phyloP scores from a whole-genome alignment of 805 yeast genomes.

The Metschnikowia baotianmanensis region DNA sequence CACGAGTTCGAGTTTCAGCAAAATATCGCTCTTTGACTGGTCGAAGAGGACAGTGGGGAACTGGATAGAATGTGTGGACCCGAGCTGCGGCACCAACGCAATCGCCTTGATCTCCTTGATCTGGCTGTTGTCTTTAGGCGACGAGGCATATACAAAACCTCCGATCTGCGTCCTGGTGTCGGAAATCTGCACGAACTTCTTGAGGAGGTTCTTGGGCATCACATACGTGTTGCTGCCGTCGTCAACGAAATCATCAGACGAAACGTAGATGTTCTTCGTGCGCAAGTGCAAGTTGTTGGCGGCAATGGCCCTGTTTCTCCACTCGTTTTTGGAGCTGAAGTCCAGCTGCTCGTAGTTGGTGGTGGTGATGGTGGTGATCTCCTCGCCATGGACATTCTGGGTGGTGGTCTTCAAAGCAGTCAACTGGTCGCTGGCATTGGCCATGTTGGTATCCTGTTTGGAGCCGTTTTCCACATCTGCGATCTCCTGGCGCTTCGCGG shows the following conservation, averaged over 20 bases:
- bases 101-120: conserved; percentile 77
- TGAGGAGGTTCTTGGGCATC: conserved; percentile 77
- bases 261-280: conserved; percentile 66
- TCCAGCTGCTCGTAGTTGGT: conserved; percentile 81
- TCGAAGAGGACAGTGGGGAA: conserved; percentile 50
- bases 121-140: conserved; percentile 67
- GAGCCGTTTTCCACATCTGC: conserved; percentile 59
- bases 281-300: conserved; percentile 70
- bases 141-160: conserved; percentile 74
- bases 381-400: conserved; percentile 93
- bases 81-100: conserved; percentile 85
- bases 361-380: conserved; percentile 90
- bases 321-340: conserved; percentile 81
- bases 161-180: conserved; percentile 83
- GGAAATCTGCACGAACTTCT: conserved; percentile 73
- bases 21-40: conserved; percentile 31
- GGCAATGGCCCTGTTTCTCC: conserved; percentile 87
- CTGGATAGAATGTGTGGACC: conserved; percentile 63
- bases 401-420: conserved; percentile 81
- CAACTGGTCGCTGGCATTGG: conserved; percentile 48
- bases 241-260: conserved; percentile 51
- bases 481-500: conserved; percentile 79
- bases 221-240: conserved; percentile 64
- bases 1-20: conserved; percentile 61
- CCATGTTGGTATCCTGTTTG: conserved; percentile 31